Percentiles rank a stretch among this genome's conserved stretches.
These are phyloP conservation scores for Ustilago xerochloae DNA, from an alignment of 1,284 basidiomycete species.

Conservation along the genomic window DNA sequence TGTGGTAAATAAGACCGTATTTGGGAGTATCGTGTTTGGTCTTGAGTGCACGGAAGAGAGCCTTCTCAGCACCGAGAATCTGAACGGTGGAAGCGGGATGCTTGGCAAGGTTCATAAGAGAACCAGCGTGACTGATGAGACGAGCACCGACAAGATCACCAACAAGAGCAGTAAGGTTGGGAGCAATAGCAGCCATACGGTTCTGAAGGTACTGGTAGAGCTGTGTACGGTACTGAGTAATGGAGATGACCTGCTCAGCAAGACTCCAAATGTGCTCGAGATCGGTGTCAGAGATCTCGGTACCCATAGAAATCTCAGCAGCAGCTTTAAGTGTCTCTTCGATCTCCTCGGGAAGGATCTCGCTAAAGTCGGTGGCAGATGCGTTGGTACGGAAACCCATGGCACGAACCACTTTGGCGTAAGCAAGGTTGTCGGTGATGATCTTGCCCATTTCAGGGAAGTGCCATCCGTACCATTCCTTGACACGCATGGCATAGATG, in stretches of 20 bases:
- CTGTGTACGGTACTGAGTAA: constrained; percentile 91
- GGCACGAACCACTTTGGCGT: constrained; percentile 76
- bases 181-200: constrained; percentile 96
- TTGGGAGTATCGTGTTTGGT: constrained; percentile 99
- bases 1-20: constrained; percentile 96
- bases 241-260: constrained; percentile 96
- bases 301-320: constrained; percentile 95
- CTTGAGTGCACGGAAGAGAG: constrained; percentile 95
- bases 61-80: constrained; percentile 98
- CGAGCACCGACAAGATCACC: constrained; percentile 96
- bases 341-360: constrained; percentile 86
- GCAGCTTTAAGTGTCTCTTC: constrained; percentile 91
- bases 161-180: constrained; percentile 93
- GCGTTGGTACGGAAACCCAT: constrained; percentile 82
- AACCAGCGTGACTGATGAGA: constrained; percentile 95
- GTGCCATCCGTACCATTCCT: constrained; percentile 99
- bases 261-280: constrained; percentile 93
- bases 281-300: constrained; percentile 95
- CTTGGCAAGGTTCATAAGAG: constrained; percentile 91
- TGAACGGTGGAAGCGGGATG: constrained; percentile 98
- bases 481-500: constrained; percentile 98
- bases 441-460: constrained; percentile 99
- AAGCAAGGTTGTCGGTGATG: constrained; percentile 94
- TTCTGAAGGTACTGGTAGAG: constrained; percentile 94
- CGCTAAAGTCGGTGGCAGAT: constrained; percentile 82